A percentile compares a stretch with the other conserved stretches of the same genome.
Evolutionary conservation across 1,284 basidiomycete species (phyloP).

Genomic region (Moniliophthora roreri): DNA sequence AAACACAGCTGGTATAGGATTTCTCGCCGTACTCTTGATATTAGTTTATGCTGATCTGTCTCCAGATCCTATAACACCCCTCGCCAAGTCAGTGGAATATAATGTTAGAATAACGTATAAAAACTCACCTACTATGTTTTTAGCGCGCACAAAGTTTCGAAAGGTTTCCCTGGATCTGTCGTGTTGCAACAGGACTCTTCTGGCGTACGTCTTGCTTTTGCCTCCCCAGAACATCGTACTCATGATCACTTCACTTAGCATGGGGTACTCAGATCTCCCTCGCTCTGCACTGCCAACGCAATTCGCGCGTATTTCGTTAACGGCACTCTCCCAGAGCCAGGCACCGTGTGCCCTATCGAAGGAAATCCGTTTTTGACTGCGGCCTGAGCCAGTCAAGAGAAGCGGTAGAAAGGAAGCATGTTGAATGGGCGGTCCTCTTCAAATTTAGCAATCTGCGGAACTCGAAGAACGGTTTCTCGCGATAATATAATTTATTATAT

Average conservation of each 20-base stretch:
- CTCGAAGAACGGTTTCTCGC: too few relatives aligned
- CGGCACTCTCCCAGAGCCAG: conserved; percentile 39
- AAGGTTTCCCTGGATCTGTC: conserved; percentile 33
- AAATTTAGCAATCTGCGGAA: too few relatives aligned
- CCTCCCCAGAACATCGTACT: background rate
- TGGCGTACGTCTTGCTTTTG: conserved; percentile 31
- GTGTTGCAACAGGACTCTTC: conserved; percentile 42
- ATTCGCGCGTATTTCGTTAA: conserved; percentile 40
- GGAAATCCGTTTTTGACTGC: conserved; percentile 9
- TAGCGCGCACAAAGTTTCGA: conserved; percentile 40
- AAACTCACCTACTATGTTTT: background rate
- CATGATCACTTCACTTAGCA: conserved; percentile 40
- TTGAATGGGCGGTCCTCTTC: too few relatives aligned
- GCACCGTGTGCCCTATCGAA: conserved; percentile 36
- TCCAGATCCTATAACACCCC: conserved; percentile 42
- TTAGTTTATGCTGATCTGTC: background rate
- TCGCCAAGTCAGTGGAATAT: conserved; percentile 25
- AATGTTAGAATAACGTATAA: background rate
- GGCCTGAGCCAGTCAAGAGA: too few relatives aligned
- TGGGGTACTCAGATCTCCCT: too few relatives aligned
- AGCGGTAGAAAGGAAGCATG: too few relatives aligned
- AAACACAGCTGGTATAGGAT: conserved; percentile 19
- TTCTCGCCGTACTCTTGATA: background rate
- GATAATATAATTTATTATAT: too few relatives aligned
- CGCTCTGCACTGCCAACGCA: conserved; percentile 40